Conservation (phyloP, 768 basidiomycete genomes). For the Boletus reticuloceps region DNA sequence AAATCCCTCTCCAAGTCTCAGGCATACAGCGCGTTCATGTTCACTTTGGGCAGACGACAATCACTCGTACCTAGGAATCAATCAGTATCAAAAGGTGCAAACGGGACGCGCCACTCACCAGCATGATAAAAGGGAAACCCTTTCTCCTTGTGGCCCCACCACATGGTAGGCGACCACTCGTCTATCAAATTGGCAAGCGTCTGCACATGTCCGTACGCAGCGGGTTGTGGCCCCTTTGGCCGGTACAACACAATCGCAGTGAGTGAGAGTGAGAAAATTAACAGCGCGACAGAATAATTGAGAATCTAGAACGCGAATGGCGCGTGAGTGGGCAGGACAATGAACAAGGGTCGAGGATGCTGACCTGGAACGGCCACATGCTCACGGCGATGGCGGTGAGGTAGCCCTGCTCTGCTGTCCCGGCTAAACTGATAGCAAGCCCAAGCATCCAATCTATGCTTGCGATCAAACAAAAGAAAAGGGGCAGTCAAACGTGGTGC, state of each 20-base stretch:
- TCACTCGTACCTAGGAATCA: slow-evolving; percentile 21
- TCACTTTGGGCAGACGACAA: slow-evolving; percentile 17
- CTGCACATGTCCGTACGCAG: slow-evolving; percentile 34
- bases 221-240: slow-evolving; percentile 27
- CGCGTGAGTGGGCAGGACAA: background rate
- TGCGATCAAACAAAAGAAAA: background rate
- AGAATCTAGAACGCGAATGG: slow-evolving; percentile 18
- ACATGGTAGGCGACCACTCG: slow-evolving; percentile 34
- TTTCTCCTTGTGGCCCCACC: slow-evolving; percentile 28
- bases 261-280: slow-evolving; percentile 21
- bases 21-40: slow-evolving; percentile 21
- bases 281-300: slow-evolving; percentile 21
- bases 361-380: slow-evolving; percentile 29
- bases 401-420: slow-evolving; percentile 7
- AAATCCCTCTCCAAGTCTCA: background rate
- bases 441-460: slow-evolving; percentile 33
- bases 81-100: background rate
- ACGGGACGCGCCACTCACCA: slow-evolving; percentile 18
- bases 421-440: slow-evolving; percentile 21
- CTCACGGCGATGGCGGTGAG: slow-evolving; percentile 17
- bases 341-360: background rate
- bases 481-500: no score
- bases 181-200: slow-evolving; percentile 35
- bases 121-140: slow-evolving; percentile 13
- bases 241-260: slow-evolving; percentile 5